Evolutionary conservation across 108 stramenopile species (phyloP), one percentile per base, ranked within the genome.

Genomic region (Pseudonitzschia multistriata): DNA sequence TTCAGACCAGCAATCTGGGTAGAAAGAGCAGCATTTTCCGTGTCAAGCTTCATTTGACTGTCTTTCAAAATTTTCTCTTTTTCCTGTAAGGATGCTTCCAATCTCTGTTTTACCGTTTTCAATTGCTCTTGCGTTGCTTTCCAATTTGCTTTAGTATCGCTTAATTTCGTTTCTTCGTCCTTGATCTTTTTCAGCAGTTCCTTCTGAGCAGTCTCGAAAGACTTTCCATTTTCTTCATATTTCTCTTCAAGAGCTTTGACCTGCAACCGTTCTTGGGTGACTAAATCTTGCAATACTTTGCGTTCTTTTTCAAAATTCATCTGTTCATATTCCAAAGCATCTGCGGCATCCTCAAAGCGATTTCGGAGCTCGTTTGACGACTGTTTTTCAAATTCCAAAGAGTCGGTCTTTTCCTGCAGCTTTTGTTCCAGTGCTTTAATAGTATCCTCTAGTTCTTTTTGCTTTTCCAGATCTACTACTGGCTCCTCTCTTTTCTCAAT

Each of bases 281-380:
- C 61, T n/a, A 49, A 33, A 35, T 74, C 22, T 39, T 67, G 55
- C 31, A 80, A 34, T 17, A 63, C 62, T 34, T 60, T 19, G 28
- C 77, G 77, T 31, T 77, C 79, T 42, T 79, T 76, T 49, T 81
- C 56, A 63, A 86, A 83, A 27, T 71, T 61, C 82, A 83, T 83
- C 60, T 83, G 82, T 45, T 83, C 79, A 59, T 76, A 83, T 49
- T 86, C 85, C 74, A 86, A 62, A 0, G 70, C 67, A 71, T 86
- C 82, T 65, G 78, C 70, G 34, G 79, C 68, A 14, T 80, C 69
- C 15, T 62, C 47, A 28, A 79, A 69, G 37, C 73, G 45, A 21
- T 63, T 67, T 33, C 66, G 59, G 5, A 85, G 33, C 66, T 78
- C 80, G 27, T 77, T 60, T 0, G 68, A 70, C 17, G 65, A 33